Percentiles rank a stretch among this genome's conserved stretches.
phyloP scores from a whole-genome alignment of 305 asterid species.

The Rubia occidens region DNA sequence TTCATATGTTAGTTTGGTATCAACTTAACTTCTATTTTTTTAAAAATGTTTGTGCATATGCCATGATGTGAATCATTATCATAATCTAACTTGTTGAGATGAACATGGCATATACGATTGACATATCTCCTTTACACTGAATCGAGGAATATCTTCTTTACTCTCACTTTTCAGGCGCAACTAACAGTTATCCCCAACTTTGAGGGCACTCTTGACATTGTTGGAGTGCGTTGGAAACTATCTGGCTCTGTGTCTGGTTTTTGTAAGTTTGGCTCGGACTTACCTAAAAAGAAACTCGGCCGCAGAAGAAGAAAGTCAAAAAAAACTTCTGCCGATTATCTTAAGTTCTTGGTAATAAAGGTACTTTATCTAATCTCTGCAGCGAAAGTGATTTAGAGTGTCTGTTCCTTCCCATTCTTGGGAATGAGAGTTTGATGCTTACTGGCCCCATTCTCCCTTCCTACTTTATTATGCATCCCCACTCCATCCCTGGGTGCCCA shows the following conservation, averaged over 20 bases:
- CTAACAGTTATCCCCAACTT: constrained; percentile 65
- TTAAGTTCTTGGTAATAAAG: constrained; percentile 80
- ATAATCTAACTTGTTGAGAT: no score
- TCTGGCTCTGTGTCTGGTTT: constrained; percentile 77
- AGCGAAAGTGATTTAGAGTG: not conserved
- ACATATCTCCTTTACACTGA: not conserved
- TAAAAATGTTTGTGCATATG: not conserved
- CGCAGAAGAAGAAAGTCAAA: constrained; percentile 51
- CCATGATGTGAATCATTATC: no score
- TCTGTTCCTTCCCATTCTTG: constrained; percentile 3
- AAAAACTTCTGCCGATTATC: constrained; percentile 41
- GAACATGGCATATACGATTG: no score
- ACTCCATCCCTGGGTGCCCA: not conserved
- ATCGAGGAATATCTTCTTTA: constrained; percentile 5
- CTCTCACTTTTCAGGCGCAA: constrained; percentile 56
- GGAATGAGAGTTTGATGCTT: constrained; percentile 2
- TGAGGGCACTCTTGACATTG: constrained; percentile 73
- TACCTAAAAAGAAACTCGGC: constrained; percentile 41
- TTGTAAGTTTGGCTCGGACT: constrained; percentile 59
- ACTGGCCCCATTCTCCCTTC: not conserved
- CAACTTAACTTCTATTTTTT: not conserved
- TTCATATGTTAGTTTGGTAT: not conserved
- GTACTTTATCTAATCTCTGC: constrained; percentile 29
- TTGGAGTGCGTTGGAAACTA: constrained; percentile 97
- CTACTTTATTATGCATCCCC: not conserved